Conservation (phyloP, 2,329 filamentous ascomycete genomes). For the Penicillium hordei region DNA sequence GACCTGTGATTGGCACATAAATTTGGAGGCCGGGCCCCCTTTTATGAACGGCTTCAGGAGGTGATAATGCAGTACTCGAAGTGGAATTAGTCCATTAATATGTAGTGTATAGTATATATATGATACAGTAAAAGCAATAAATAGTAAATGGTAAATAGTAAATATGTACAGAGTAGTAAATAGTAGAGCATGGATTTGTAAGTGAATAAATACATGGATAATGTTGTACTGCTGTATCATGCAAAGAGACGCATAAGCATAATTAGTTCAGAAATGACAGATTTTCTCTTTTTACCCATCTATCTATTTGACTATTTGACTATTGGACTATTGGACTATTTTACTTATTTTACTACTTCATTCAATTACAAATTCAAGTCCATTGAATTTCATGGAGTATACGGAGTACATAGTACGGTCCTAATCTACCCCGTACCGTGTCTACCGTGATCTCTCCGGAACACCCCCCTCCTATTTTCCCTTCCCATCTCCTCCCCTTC, state of each 20-base stretch:
- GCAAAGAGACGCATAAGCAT: conserved; percentile 7
- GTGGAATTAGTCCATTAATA: not conserved
- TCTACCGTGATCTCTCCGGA: conserved; percentile 8
- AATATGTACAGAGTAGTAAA: too few relatives aligned
- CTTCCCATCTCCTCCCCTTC: conserved; percentile 19
- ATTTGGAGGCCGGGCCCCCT: conserved; percentile 6
- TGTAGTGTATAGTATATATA: not conserved
- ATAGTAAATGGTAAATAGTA: not conserved
- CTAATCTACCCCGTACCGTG: conserved; percentile 31
- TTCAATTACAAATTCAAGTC: not conserved
- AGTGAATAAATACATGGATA: not conserved
- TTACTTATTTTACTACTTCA: not conserved
- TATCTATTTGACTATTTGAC: not conserved
- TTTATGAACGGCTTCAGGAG: conserved; percentile 8
- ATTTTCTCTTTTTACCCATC: not conserved
- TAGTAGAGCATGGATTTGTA: not conserved
- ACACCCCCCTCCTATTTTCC: conserved; percentile 20
- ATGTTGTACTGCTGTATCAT: conserved; percentile 2
- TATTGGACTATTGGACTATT: not conserved
- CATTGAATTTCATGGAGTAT: not conserved
- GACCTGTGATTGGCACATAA: conserved; percentile 8
- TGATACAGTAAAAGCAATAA: not conserved
- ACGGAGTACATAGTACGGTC: not conserved
- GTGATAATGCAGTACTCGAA: not conserved
- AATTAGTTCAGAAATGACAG: not conserved